Percentiles rank a stretch among this genome's conserved stretches.
These are phyloP conservation scores for Talaromyces sp. DNA, from an alignment of 2,329 filamentous ascomycete species.

Conservation along the genomic window DNA sequence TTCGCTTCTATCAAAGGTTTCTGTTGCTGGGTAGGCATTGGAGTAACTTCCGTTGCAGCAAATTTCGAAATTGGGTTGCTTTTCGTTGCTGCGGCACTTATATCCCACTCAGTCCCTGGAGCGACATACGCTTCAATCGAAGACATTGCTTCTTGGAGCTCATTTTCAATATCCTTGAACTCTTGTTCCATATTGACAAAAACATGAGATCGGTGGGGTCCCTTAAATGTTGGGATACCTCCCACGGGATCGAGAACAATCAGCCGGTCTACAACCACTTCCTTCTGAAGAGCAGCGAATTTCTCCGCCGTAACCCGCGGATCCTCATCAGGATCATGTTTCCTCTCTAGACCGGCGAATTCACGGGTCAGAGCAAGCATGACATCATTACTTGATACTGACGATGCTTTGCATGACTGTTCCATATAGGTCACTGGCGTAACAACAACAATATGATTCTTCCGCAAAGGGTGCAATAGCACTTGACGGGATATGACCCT, in stretches of 20 bases:
- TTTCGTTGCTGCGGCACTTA: constrained; percentile 18
- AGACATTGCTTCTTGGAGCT: constrained; percentile 46
- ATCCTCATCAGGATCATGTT: constrained; percentile 40
- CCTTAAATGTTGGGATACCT: constrained; percentile 66
- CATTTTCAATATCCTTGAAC: constrained; percentile 61
- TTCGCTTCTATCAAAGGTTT: neutral
- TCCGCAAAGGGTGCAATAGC: constrained; percentile 60
- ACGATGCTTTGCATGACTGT: constrained; percentile 44
- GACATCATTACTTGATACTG: constrained; percentile 56
- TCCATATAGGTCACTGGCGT: constrained; percentile 58
- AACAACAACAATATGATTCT: constrained; percentile 67
- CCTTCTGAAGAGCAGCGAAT: constrained; percentile 41
- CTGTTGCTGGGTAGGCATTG: constrained; percentile 20
- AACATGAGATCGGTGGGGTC: constrained; percentile 62
- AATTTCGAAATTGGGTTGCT: constrained; percentile 46
- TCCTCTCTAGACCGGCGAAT: constrained; percentile 61
- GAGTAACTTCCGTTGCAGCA: constrained; percentile 26
- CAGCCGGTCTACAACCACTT: constrained; percentile 70
- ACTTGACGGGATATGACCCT: constrained; percentile 43
- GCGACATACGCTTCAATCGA: constrained; percentile 8
- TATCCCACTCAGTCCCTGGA: neutral
- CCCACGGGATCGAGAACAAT: constrained; percentile 85
- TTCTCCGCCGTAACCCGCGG: constrained; percentile 36
- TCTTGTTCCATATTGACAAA: constrained; percentile 96
- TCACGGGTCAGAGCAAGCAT: constrained; percentile 72